Evolutionary conservation across 2,329 filamentous ascomycete genomes (phyloP).

Genomic region (Phialophora macrospora): DNA sequence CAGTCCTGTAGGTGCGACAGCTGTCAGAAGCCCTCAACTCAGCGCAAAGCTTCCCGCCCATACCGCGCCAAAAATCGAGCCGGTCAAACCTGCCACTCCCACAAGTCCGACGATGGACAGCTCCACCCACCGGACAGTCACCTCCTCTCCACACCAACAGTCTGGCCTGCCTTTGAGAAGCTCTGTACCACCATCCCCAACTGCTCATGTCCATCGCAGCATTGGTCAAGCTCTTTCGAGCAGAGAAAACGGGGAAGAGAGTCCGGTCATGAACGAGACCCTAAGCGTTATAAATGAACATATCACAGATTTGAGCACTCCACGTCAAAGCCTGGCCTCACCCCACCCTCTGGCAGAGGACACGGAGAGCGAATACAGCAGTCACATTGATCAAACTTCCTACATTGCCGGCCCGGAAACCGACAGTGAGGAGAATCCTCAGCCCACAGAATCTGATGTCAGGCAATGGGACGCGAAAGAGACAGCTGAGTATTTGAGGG

Average conservation of each 20-base stretch:
- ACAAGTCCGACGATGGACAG: slow-evolving; percentile 13
- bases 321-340: slow-evolving; percentile 56
- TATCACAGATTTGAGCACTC: slow-evolving; percentile 80
- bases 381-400: slow-evolving; percentile 73
- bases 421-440: slow-evolving; percentile 81
- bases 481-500: slow-evolving; percentile 87
- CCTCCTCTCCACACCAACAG: slow-evolving; percentile 24
- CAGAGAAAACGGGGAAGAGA: slow-evolving; percentile 61
- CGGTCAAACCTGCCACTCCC: slow-evolving; percentile 37
- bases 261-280: slow-evolving; percentile 89
- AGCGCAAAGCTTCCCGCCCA: slow-evolving; percentile 9
- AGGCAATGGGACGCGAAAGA: slow-evolving; percentile 77
- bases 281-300: slow-evolving; percentile 96
- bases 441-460: slow-evolving; percentile 75
- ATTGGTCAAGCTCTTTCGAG: slow-evolving; percentile 55
- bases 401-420: slow-evolving; percentile 95
- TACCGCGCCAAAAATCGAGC: slow-evolving; percentile 15
- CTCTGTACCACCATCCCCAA: slow-evolving; percentile 46
- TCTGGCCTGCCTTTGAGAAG: slow-evolving; percentile 42
- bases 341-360: slow-evolving; percentile 49
- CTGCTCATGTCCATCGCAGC: slow-evolving; percentile 48
- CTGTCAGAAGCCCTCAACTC: slow-evolving; percentile 16
- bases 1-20: slow-evolving; percentile 23
- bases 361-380: slow-evolving; percentile 89
- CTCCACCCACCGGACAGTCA: slow-evolving; percentile 7